phyloP scores from a whole-genome alignment of 2,329 filamentous ascomycete species.

The Ceratocystis ficicola region DNA sequence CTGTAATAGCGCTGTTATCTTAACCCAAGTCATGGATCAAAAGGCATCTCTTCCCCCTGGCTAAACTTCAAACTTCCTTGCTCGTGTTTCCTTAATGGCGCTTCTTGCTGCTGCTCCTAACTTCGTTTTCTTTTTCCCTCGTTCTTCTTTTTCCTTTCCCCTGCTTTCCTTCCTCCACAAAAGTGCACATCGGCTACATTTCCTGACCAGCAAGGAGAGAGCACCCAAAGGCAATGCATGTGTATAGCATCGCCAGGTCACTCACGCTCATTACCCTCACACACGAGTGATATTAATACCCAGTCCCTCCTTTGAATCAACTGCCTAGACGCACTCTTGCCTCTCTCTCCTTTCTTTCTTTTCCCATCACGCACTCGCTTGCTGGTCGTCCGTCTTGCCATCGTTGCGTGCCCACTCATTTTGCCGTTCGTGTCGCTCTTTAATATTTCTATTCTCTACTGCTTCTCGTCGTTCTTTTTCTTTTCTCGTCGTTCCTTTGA shows the following conservation, averaged over 20 bases:
- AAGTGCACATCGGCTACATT: neutral
- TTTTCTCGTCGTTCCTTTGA: conserved; percentile 19
- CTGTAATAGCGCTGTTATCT: neutral
- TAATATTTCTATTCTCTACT: conserved; percentile 6
- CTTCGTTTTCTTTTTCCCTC: neutral
- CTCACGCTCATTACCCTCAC: conserved; percentile 10
- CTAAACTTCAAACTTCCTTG: conserved; percentile 2
- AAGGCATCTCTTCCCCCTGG: neutral
- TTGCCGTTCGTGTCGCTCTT: conserved; percentile 4
- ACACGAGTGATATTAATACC: conserved; percentile 3
- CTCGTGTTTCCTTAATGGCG: conserved; percentile 24
- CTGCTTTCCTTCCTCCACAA: neutral
- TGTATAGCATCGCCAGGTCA: conserved; percentile 3
- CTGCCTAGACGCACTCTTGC: neutral
- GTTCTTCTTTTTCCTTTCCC: neutral
- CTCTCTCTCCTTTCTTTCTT: neutral
- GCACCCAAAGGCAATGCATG: conserved; percentile 2
- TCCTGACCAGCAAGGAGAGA: conserved; percentile 2
- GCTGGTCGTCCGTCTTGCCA: neutral
- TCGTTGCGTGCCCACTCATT: neutral
- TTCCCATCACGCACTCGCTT: neutral
- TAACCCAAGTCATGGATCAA: neutral
- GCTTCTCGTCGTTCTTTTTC: neutral
- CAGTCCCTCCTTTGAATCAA: neutral
- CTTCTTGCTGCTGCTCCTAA: conserved; percentile 7